Percentiles rank a stretch among this genome's conserved stretches.
Evolutionary conservation across 73 alveolate genomes (phyloP).

Genomic region (Urostyla sp.): DNA sequence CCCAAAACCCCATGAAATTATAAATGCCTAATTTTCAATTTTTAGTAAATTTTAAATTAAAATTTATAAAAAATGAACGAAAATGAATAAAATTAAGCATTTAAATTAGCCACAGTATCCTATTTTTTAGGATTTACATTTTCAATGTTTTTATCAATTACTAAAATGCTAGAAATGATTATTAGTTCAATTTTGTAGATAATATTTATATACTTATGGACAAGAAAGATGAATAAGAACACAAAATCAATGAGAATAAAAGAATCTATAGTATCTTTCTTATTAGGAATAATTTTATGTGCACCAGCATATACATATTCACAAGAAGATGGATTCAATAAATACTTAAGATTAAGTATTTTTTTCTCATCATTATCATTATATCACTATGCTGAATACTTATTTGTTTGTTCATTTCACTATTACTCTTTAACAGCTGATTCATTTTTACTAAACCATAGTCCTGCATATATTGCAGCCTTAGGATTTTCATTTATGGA

Average conservation of each 20-base stretch:
- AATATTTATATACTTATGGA: background rate
- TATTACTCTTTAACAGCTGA: background rate
- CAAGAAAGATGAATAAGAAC: no score
- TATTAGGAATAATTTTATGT: conserved; percentile 2
- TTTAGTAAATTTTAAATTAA: background rate
- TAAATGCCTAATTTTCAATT: no score
- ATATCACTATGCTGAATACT: conserved; percentile 86
- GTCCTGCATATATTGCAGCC: conserved; percentile 18
- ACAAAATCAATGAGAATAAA: background rate
- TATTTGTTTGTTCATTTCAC: conserved; percentile 77
- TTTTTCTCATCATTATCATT: conserved; percentile 42
- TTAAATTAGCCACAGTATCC: background rate
- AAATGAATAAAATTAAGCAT: background rate
- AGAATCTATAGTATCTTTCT: conserved; percentile 14
- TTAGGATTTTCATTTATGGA: conserved; percentile 5
- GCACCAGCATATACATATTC: background rate
- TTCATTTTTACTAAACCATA: conserved; percentile 5
- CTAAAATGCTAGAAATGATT: background rate
- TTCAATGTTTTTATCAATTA: background rate
- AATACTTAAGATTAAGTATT: conserved; percentile 4
- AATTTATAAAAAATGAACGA: conserved; percentile 18
- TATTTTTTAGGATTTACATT: background rate
- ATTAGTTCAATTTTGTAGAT: background rate
- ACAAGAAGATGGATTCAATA: no score
- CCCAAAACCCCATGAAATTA: conserved; percentile 8